phyloP scores from a whole-genome alignment of 2,329 filamentous ascomycete genomes.

The Clonostachys rhizophaga region DNA sequence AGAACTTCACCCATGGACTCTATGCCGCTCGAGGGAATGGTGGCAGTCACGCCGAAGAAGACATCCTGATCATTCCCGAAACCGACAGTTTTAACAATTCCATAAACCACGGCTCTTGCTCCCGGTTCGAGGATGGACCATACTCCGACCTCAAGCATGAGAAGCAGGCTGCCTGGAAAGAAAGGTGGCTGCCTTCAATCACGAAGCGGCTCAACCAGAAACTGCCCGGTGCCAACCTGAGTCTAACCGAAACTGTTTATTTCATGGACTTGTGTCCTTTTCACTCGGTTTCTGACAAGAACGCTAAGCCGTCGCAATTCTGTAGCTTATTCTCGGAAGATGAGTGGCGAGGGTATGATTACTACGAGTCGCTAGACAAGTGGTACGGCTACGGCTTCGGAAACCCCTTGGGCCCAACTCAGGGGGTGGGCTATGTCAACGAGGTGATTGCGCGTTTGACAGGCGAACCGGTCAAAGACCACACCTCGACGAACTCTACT shows the following conservation, averaged over 20 bases:
- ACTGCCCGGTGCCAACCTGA: slow-evolving; percentile 64
- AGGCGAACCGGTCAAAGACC: slow-evolving; percentile 60
- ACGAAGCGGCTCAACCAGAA: slow-evolving; percentile 63
- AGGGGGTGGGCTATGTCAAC: slow-evolving; percentile 84
- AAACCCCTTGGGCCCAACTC: slow-evolving; percentile 74
- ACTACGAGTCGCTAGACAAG: slow-evolving; percentile 74
- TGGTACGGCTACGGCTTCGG: slow-evolving; percentile 79
- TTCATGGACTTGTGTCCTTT: slow-evolving; percentile 91
- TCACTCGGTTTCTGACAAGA: slow-evolving; percentile 65
- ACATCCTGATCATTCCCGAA: slow-evolving; percentile 68
- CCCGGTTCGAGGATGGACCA: slow-evolving; percentile 60
- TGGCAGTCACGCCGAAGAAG: slow-evolving; percentile 39
- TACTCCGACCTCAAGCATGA: slow-evolving; percentile 38
- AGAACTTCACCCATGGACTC: slow-evolving; percentile 73
- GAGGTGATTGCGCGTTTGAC: slow-evolving; percentile 83
- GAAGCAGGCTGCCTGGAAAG: slow-evolving; percentile 53
- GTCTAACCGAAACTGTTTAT: slow-evolving; percentile 55
- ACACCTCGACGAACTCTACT: slow-evolving; percentile 73
- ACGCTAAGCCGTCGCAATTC: slow-evolving; percentile 56
- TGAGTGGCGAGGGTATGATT: slow-evolving; percentile 79
- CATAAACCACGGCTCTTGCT: slow-evolving; percentile 69
- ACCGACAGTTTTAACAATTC: slow-evolving; percentile 69
- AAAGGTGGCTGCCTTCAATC: slow-evolving; percentile 63
- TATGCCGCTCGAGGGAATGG: slow-evolving; percentile 37
- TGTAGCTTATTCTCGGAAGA: slow-evolving; percentile 67